phyloP scores from a whole-genome alignment of 2,329 filamentous ascomycete genomes.

The Dactylellina cionopaga region DNA sequence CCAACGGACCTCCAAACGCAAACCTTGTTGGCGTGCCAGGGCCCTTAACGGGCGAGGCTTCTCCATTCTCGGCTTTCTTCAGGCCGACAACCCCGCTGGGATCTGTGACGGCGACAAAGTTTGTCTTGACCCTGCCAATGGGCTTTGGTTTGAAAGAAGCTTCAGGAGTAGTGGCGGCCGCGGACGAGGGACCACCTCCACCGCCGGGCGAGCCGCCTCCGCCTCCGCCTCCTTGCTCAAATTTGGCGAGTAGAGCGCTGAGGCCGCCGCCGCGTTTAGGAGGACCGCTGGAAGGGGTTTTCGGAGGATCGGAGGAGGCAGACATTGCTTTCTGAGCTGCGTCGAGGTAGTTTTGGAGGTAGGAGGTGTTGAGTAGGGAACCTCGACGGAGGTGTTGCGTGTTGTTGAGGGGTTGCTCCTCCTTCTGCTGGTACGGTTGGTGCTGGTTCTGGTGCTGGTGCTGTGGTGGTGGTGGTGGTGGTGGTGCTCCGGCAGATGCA shows the following conservation, averaged over 20 bases:
- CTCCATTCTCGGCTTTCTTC: slow-evolving; percentile 48
- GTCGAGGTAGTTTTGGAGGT: slow-evolving; percentile 52
- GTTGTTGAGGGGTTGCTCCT: slow-evolving; percentile 20
- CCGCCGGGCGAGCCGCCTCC: slow-evolving; percentile 34
- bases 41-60: slow-evolving; percentile 48
- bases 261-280: slow-evolving; percentile 53
- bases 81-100: slow-evolving; percentile 52
- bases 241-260: slow-evolving; percentile 56
- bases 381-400: slow-evolving; percentile 26
- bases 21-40: slow-evolving; percentile 47
- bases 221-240: slow-evolving; percentile 54
- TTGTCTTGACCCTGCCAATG: slow-evolving; percentile 54
- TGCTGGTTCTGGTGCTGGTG: slow-evolving; percentile 2
- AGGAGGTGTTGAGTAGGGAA: slow-evolving; percentile 15
- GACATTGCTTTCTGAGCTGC: slow-evolving; percentile 53
- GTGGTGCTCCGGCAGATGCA: slow-evolving; percentile 37
- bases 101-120: slow-evolving; percentile 56
- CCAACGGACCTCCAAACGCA: slow-evolving; percentile 44
- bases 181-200: slow-evolving; percentile 21
- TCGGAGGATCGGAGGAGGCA: slow-evolving; percentile 45
- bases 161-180: slow-evolving; percentile 52
- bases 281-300: slow-evolving; percentile 46
- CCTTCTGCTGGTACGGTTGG: not conserved
- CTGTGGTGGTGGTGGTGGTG: slow-evolving; percentile 12
- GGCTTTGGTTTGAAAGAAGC: slow-evolving; percentile 54